A percentile compares a stretch with the other conserved stretches of the same genome.
phyloP scores from a whole-genome alignment of 2,329 filamentous ascomycete species.

The Cylindrodendrum hubeiense region DNA sequence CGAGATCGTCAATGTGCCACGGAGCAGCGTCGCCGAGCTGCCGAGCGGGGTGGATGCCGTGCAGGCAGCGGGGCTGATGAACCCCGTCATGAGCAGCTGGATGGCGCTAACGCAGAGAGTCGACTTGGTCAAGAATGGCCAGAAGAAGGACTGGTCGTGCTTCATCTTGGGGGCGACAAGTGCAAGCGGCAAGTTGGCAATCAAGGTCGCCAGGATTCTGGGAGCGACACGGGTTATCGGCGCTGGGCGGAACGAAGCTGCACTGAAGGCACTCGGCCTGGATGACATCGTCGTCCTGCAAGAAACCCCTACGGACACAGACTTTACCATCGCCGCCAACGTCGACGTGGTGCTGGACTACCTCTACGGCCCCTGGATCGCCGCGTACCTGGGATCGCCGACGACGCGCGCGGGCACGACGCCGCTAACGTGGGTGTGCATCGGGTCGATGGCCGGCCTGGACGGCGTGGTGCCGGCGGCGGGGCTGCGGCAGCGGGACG shows the following conservation, averaged over 20 bases:
- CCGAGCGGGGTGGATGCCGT: conserved; percentile 60
- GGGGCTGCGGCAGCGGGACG: conserved; percentile 60
- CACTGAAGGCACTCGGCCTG: conserved; percentile 57
- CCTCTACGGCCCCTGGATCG: conserved; percentile 62
- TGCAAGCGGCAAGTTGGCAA: conserved; percentile 63
- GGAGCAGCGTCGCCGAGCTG: conserved; percentile 53
- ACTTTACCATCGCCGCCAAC: conserved; percentile 59
- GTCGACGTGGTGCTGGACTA: conserved; percentile 70
- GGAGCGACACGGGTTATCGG: conserved; percentile 65
- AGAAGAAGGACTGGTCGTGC: conserved; percentile 57
- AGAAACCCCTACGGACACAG: conserved; percentile 54
- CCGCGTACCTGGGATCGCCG: conserved; percentile 56
- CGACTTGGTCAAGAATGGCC: conserved; percentile 40
- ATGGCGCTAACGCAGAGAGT: conserved; percentile 66
- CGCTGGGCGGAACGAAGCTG: conserved; percentile 59
- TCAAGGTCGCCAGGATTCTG: conserved; percentile 59
- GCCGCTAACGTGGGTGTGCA: conserved; percentile 66
- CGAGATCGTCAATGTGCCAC: conserved; percentile 62
- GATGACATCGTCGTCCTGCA: conserved; percentile 60
- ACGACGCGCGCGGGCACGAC: conserved; percentile 47
- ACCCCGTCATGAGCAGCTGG: conserved; percentile 68
- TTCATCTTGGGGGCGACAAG: conserved; percentile 67
- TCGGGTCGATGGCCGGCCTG: conserved; percentile 59
- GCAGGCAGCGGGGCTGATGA: conserved; percentile 65
- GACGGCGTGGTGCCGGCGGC: conserved; percentile 56